Percentiles rank a stretch among this genome's conserved stretches.
phyloP scores from a whole-genome alignment of 345 rosid genomes.

The Acer negundo region DNA sequence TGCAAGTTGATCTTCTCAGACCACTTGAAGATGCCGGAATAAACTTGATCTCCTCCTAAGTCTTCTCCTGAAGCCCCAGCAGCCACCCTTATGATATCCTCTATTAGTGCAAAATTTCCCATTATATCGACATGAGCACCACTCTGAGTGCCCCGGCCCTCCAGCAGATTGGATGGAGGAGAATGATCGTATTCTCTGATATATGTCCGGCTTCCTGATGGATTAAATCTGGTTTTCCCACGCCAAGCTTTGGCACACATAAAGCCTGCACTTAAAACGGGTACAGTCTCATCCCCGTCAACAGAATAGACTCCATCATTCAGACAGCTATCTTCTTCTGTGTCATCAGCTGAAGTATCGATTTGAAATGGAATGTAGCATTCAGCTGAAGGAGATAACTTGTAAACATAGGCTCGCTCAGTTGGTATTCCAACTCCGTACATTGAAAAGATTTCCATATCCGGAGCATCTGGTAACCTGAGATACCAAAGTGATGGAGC shows the following conservation, averaged over 20 bases:
- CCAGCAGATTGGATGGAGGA: slow-evolving; percentile 84
- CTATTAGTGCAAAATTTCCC: slow-evolving; percentile 95
- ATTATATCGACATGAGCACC: slow-evolving; percentile 93
- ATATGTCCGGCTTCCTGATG: slow-evolving; percentile 73
- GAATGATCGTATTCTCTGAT: slow-evolving; percentile 79
- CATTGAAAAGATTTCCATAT: slow-evolving; percentile 85
- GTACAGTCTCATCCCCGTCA: slow-evolving; percentile 95
- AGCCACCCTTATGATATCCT: slow-evolving; percentile 83
- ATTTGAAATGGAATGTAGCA: slow-evolving; percentile 92
- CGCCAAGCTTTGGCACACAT: slow-evolving; percentile 99
- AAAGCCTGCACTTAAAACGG: slow-evolving; percentile 82
- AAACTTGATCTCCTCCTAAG: slow-evolving; percentile 80
- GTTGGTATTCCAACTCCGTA: slow-evolving; percentile 97
- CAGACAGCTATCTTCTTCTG: slow-evolving; percentile 64
- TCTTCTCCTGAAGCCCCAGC: slow-evolving; percentile 83
- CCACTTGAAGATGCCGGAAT: slow-evolving; percentile 84
- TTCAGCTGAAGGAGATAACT: slow-evolving; percentile 64
- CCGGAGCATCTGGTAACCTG: slow-evolving; percentile 94
- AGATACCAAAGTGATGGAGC: slow-evolving; percentile 27
- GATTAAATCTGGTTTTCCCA: slow-evolving; percentile 91
- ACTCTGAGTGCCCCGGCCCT: slow-evolving; percentile 92
- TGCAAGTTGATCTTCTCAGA: slow-evolving; percentile 70
- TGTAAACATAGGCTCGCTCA: slow-evolving; percentile 85
- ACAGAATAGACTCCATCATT: slow-evolving; percentile 81
- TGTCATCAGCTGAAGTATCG: slow-evolving; percentile 65